A percentile compares a stretch with the other conserved stretches of the same genome.
phyloP scores from a whole-genome alignment of 1,139 yeast genomes.

The Arxiozyma telluris region DNA sequence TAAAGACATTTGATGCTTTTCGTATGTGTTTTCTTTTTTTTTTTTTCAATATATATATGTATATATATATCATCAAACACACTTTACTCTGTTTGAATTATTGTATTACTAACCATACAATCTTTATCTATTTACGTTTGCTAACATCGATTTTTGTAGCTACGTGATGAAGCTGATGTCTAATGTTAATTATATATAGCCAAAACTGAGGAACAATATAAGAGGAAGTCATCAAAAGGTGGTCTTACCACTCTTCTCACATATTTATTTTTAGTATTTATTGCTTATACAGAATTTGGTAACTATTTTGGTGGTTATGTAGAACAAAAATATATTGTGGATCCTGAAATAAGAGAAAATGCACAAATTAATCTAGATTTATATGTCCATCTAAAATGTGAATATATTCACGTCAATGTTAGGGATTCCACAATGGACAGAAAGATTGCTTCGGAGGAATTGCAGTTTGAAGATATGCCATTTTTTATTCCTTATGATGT shows the following conservation, averaged over 20 bases:
- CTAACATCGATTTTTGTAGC: not conserved
- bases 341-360: slow-evolving; percentile 49
- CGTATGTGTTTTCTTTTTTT: slow-evolving; percentile 38
- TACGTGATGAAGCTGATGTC: not conserved
- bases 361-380: slow-evolving; percentile 71
- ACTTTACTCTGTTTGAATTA: not conserved
- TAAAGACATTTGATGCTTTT: slow-evolving; percentile 77
- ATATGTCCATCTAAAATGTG: slow-evolving; percentile 79
- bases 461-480: slow-evolving; percentile 55
- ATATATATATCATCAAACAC: too few species aligned
- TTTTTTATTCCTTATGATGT: slow-evolving; percentile 47
- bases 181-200: slow-evolving; percentile 33
- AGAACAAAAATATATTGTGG: slow-evolving; percentile 71
- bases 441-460: slow-evolving; percentile 64
- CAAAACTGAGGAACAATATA: slow-evolving; percentile 69
- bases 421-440: slow-evolving; percentile 71
- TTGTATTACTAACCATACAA: not conserved
- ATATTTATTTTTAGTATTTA: slow-evolving; percentile 49
- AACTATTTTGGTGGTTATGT: slow-evolving; percentile 76
- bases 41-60: not conserved
- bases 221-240: slow-evolving; percentile 67
- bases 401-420: slow-evolving; percentile 62
- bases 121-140: not conserved
- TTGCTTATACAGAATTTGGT: slow-evolving; percentile 83
- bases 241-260: slow-evolving; percentile 67